Evolutionary conservation across 352 stramenopile species (phyloP), one percentile per base, ranked within the genome.

Genomic region (Globisporangium iwayamae): DNA sequence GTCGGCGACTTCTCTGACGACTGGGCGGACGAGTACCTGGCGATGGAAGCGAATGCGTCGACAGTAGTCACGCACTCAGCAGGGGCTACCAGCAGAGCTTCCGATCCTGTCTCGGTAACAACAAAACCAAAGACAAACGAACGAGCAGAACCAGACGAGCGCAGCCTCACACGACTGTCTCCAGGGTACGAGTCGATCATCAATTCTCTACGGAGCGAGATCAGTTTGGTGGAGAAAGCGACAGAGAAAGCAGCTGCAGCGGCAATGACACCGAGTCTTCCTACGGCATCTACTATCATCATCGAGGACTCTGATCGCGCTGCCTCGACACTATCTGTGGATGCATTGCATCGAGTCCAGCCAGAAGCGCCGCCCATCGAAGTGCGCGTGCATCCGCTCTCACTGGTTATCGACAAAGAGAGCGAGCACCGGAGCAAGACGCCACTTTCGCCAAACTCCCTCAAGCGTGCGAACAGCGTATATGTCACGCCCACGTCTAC

Each of bases 391-490:
- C 74, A 85, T 45, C 76, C 74, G 8, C 67, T 78, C 22, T 47
- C 70, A 7, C 45, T 62, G 10, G 41, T 46, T 1, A 58, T 28
- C 66, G 43, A 34, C 63, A 61, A 69, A 66, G 58, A 66, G 20
- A 34, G 30, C 38, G 30, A 65, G 34, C 53, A 32, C 32, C 13
- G 60, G 54, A 50, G 47, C 46, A 36, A 66, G 67, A 22, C 75
- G 57, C 46, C 76, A 41, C 11, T 85, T 56, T 34, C 76, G 3
- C 62, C 62, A 16, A 68, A 63, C 25, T 58, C 76, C 0, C 73
- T 82, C 53, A 85, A 81, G 57, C 72, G 76, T 25, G 73, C 71
- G 9, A 77, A 73, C 50, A 85, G 72, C 14, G 47, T 83, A 32
- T 80, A 74, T 20, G 39, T 69, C 16, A 62, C 60, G 3, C 60